Percentiles rank a stretch among this genome's conserved stretches.
Conservation (phyloP, 2,329 filamentous ascomycete species). For the Penicillium oxalicum region DNA sequence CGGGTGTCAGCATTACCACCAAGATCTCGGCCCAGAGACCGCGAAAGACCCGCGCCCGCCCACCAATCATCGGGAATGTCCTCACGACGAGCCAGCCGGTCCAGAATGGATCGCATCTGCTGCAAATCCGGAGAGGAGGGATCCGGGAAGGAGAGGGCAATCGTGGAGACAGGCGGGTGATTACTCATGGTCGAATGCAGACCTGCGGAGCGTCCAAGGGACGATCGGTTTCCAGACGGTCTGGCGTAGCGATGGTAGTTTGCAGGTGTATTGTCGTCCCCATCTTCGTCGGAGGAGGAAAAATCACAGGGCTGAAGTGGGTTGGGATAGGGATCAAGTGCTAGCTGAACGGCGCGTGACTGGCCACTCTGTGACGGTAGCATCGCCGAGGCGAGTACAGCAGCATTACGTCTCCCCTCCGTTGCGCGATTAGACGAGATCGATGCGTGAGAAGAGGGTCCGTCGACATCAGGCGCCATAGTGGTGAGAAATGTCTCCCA, state of each 20-base stretch:
- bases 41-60: conserved; percentile 62
- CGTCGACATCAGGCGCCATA: conserved; percentile 53
- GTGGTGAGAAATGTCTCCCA: conserved; percentile 81
- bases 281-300: conserved; percentile 23
- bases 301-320: conserved; percentile 36
- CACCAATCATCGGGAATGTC: conserved; percentile 82
- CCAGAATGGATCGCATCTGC: conserved; percentile 67
- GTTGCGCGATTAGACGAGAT: conserved; percentile 57
- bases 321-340: conserved; percentile 32
- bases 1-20: conserved; percentile 22
- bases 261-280: conserved; percentile 24
- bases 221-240: conserved; percentile 12
- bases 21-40: conserved; percentile 41
- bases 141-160: conserved; percentile 29
- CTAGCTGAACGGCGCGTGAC: conserved; percentile 21
- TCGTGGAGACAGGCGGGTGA: conserved; percentile 30
- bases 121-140: conserved; percentile 42
- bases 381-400: conserved; percentile 26
- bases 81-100: conserved; percentile 61
- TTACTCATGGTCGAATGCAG: conserved; percentile 29
- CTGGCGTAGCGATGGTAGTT: conserved; percentile 9
- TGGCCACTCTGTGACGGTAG: conserved; percentile 4
- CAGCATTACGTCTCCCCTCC: conserved; percentile 20
- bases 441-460: conserved; percentile 65
- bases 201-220: conserved; percentile 20